Percentiles rank a stretch among this genome's conserved stretches.
Evolutionary conservation across 441 rosid genomes (phyloP).

Genomic region (Erodium trifolium): DNA sequence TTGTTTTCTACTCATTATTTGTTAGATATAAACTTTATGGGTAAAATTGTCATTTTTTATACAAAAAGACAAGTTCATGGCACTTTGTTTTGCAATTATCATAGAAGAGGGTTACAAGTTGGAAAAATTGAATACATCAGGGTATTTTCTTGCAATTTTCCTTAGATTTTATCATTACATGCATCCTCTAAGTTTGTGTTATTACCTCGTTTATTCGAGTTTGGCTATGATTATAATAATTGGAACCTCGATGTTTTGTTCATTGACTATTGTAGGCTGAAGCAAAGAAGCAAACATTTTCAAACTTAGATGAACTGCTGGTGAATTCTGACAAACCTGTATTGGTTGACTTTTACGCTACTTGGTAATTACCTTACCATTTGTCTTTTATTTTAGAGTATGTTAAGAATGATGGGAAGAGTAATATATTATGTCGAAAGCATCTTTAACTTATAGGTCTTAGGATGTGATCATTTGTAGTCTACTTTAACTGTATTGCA

Average conservation of each 20-base stretch:
- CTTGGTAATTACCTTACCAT: conserved; percentile 41
- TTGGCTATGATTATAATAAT: conserved; percentile 4
- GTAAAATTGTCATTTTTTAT: too few species aligned
- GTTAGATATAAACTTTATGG: too few species aligned
- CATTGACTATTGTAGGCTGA: conserved; percentile 38
- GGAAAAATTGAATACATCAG: too few species aligned
- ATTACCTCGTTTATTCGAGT: too few species aligned
- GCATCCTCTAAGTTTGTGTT: background rate
- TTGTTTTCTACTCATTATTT: too few species aligned
- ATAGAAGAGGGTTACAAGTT: too few species aligned
- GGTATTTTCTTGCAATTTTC: too few species aligned
- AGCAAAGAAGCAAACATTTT: conserved; percentile 75
- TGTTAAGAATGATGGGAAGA: background rate
- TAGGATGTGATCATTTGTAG: background rate
- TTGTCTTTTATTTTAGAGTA: background rate
- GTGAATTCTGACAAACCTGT: conserved; percentile 68
- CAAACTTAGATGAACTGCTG: conserved; percentile 65
- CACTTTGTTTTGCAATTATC: too few species aligned
- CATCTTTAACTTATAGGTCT: background rate
- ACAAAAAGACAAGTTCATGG: too few species aligned
- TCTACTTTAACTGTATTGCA: too few species aligned
- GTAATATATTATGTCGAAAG: background rate
- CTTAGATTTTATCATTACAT: too few species aligned
- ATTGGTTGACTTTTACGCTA: conserved; percentile 77
- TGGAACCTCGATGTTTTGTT: conserved; percentile 1